Evolutionary conservation across 2,329 filamentous ascomycete genomes (phyloP).

Genomic region (Aspergillus carbonarius): DNA sequence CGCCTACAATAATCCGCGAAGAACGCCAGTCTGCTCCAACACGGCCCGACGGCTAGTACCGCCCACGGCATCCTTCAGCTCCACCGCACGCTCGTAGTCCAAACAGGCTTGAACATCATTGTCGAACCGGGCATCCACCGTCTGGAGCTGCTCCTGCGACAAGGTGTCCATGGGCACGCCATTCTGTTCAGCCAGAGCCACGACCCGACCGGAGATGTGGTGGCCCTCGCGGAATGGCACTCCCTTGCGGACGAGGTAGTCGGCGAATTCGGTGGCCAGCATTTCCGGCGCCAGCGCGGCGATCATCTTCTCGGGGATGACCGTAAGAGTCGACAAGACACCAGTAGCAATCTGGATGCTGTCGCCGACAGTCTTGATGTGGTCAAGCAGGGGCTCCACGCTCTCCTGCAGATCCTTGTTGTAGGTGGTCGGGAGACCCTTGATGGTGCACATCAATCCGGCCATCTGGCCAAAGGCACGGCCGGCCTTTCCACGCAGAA

Average conservation of each 20-base stretch:
- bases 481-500: constrained; percentile 75
- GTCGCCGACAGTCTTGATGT: constrained; percentile 77
- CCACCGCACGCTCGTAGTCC: constrained; percentile 79
- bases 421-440: constrained; percentile 77
- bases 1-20: constrained; percentile 54
- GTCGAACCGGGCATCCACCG: constrained; percentile 67
- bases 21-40: constrained; percentile 65
- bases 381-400: constrained; percentile 80
- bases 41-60: constrained; percentile 73
- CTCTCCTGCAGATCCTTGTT: constrained; percentile 93
- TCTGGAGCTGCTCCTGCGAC: constrained; percentile 64
- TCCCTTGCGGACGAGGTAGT: constrained; percentile 50
- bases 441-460: constrained; percentile 72
- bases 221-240: constrained; percentile 80
- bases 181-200: constrained; percentile 68
- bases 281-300: constrained; percentile 78
- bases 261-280: constrained; percentile 63
- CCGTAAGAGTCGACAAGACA: constrained; percentile 70
- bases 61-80: constrained; percentile 73
- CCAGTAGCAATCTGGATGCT: constrained; percentile 81
- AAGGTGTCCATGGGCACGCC: constrained; percentile 69
- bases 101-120: constrained; percentile 70
- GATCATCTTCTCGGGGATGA: constrained; percentile 72
- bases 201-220: constrained; percentile 71
- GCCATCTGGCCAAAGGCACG: constrained; percentile 78